Evolutionary conservation across 352 stramenopile genomes (phyloP), one percentile per base, ranked within the genome.

Genomic region (Phytophthora pisi): DNA sequence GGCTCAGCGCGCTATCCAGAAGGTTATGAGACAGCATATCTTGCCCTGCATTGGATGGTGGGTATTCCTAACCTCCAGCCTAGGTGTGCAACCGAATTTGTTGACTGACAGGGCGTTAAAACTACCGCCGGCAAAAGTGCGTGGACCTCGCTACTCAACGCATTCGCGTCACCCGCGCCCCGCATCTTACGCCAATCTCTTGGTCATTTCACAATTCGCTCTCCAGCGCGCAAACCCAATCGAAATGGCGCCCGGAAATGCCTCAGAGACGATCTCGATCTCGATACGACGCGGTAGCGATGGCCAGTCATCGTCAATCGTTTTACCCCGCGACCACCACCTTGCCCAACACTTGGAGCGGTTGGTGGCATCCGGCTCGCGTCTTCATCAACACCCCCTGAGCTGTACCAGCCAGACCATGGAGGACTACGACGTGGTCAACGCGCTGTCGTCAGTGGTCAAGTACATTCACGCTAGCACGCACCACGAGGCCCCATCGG

Each of bases 401-500:
- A 24, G 42, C 42, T 26, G n/a, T 24, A 8, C 6, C n/a, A 4
- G 8, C 8, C 56, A 38, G 50, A 6, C 26, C 6, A 23, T 38
- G n/a, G n/a, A 67, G 5, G 8, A 43, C 28, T 47, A 59, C 31
- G 20, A 57, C 40, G 61, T 67, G 5, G 46, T 70, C 5, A 53
- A 51, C 10, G 52, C 63, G 8, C 53, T 72, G 5, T 65, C 70
- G 28, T 61, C 58, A 0, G 62, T 75, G n/a, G 61, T 58, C 2
- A 57, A 70, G 57, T 71, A 67, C 31, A 64, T 74, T 18, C 59
- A 61, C 46, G n/a, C 55, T 28, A 72, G 24, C 23, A 23, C 55
- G 4, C 45, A 31, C 10, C 61, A 65, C 28, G 51, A 63, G 46
- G 47, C 55, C 10, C 51, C 65, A 10, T 49, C 61, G 10, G 42